Conservation (phyloP, 2,329 filamentous ascomycete genomes). For the Penicillium brevicompactum region DNA sequence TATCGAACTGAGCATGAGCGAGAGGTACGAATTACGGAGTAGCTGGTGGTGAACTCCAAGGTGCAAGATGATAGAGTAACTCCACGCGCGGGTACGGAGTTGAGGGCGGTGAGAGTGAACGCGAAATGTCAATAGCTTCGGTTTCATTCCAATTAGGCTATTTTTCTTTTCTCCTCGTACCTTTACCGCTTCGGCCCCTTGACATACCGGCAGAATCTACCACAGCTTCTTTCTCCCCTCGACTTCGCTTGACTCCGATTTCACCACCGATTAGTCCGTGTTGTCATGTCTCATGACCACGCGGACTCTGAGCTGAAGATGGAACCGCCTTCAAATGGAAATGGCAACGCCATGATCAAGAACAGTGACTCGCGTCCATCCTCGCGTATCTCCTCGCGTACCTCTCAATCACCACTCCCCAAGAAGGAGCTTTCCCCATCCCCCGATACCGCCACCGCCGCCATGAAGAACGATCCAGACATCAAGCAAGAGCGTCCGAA, state of each 20-base stretch:
- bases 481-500: slow-evolving; percentile 70
- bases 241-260: neutral
- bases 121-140: slow-evolving; percentile 14
- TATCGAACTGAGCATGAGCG: too few relatives aligned
- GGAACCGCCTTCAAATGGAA: slow-evolving; percentile 30
- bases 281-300: slow-evolving; percentile 48
- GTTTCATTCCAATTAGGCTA: slow-evolving; percentile 9
- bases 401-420: slow-evolving; percentile 14
- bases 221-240: neutral
- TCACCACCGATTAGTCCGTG: slow-evolving; percentile 27
- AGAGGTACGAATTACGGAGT: too few relatives aligned
- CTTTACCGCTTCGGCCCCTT: slow-evolving; percentile 11
- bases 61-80: neutral
- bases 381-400: slow-evolving; percentile 16
- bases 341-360: slow-evolving; percentile 7
- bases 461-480: slow-evolving; percentile 55
- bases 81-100: neutral
- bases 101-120: slow-evolving; percentile 11
- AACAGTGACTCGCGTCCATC: slow-evolving; percentile 23
- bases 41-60: too few relatives aligned
- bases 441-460: slow-evolving; percentile 23
- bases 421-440: slow-evolving; percentile 23
- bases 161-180: slow-evolving; percentile 7
- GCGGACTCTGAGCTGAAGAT: slow-evolving; percentile 38
- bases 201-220: slow-evolving; percentile 9